These are phyloP conservation scores for Magnolia officinalis DNA, from an alignment of 164 flowering plant species.

Conservation along the genomic window DNA sequence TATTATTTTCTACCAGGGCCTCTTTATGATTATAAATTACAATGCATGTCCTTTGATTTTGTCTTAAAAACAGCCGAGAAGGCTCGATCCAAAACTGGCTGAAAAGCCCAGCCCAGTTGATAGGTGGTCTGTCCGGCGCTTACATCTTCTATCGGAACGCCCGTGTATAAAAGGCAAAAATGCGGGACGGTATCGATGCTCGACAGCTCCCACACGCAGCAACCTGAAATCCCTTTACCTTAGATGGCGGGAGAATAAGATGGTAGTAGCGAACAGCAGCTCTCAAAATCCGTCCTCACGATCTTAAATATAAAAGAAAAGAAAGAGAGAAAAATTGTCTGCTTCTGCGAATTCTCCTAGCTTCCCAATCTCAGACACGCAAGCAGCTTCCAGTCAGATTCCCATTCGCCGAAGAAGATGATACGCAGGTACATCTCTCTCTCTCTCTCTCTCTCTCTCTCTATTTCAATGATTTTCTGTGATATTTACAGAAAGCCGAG, in stretches of 20 bases:
- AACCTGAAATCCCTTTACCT: background rate
- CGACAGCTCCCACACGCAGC: background rate
- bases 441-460: too few species aligned
- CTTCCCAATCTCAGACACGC: background rate
- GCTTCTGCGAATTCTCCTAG: background rate
- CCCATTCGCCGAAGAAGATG: slow-evolving; percentile 8
- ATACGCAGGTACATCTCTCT: slow-evolving; percentile 18
- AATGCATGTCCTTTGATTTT: too few species aligned
- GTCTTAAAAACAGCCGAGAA: too few species aligned
- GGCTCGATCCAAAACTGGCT: too few species aligned
- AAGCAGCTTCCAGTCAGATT: background rate
- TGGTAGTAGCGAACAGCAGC: background rate
- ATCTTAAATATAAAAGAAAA: too few species aligned
- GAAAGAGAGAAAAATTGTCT: background rate
- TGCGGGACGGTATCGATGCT: background rate
- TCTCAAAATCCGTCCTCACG: background rate
- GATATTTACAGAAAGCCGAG: background rate
- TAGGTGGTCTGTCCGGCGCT: too few species aligned
- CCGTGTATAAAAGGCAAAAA: too few species aligned
- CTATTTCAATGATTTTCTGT: background rate
- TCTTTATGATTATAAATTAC: too few species aligned
- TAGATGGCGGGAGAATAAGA: background rate
- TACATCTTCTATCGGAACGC: too few species aligned
- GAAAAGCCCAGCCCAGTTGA: too few species aligned
- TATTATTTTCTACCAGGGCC: too few species aligned